Evolutionary conservation across 2,329 filamentous ascomycete species (phyloP), one percentile per base, ranked within the genome.

Genomic region (Lomentospora prolificans): DNA sequence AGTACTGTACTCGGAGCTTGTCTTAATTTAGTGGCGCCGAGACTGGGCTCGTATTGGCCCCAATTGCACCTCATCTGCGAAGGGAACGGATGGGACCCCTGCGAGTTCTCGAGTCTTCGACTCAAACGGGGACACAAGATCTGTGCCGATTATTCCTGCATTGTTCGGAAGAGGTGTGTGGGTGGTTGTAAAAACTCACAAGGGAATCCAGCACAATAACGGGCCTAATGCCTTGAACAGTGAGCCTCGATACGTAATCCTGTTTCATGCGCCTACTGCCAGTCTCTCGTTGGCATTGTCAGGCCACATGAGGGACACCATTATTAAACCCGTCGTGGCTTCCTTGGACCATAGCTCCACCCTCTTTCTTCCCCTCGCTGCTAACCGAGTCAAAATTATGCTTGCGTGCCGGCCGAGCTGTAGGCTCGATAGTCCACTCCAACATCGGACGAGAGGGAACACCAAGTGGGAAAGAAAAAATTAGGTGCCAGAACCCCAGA

Each of bases 1-100:
- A n/a, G n/a, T n/a, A n/a, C 22, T 48, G 17, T 51, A 28, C 25
- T 14, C 2, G 24, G 24, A 19, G 17, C 17, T 22, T 19, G 24
- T 51, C 25, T n/a, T 17, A 51, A 51, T 28, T 51, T 51, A 22
- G 28, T 51, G 48, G 48, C 48, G 48, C 48, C 27, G 25, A 30
- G 48, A 51, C 12, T 17, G 14, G 9, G 12, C 48, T 51, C 48
- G 48, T 51, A 51, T 51, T 51, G 48, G 48, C 48, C 12, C 27
- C 3, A 25, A 8, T 41, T 9, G 44, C 14, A 8, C n/a, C 25
- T 27, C 44, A 50, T 22, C 4, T 41, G 22, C 7, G 7, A n/a
- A 27, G 5, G 24, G 48, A 51, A 14, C 14, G 10, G 5, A 19
- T 17, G 24, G 44, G 44, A 24, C 44, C 44, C 8, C 8, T 50